These are phyloP conservation scores for Gentiana macrophylla DNA, from an alignment of 257 asterid species.

Conservation along the genomic window DNA sequence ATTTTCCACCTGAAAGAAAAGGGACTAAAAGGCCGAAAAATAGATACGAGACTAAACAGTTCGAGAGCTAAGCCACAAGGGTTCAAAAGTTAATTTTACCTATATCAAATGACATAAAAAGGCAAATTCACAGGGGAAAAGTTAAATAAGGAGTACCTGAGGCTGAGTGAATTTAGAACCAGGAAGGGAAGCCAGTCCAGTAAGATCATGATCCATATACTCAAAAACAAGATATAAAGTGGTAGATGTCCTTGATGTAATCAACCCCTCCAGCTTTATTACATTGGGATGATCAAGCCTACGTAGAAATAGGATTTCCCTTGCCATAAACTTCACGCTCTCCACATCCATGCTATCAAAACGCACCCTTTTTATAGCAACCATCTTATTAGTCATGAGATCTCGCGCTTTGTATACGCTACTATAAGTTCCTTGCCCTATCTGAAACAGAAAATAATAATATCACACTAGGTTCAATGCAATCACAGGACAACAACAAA, in stretches of 20 bases:
- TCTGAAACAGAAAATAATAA: conserved; percentile 48
- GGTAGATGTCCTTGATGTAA: conserved; percentile 59
- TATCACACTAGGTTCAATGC: conserved; percentile 32
- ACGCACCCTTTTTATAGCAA: conserved; percentile 85
- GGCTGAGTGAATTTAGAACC: conserved; percentile 70
- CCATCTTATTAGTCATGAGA: conserved; percentile 39
- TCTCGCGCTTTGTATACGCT: conserved; percentile 84
- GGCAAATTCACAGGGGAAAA: background rate
- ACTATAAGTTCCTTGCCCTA: conserved; percentile 97
- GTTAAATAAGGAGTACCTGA: conserved; percentile 35
- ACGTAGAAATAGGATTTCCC: conserved; percentile 80
- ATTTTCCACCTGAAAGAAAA: too few relatives aligned
- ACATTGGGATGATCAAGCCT: conserved; percentile 87
- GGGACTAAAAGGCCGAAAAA: too few relatives aligned
- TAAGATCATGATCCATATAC: conserved; percentile 92
- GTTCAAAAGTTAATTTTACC: background rate
- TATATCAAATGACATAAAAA: background rate
- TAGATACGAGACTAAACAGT: too few relatives aligned
- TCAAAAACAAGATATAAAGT: conserved; percentile 84
- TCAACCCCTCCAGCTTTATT: conserved; percentile 75
- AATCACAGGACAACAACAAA: conserved; percentile 13
- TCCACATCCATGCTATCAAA: conserved; percentile 84
- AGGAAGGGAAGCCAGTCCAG: conserved; percentile 79
- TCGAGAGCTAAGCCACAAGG: too few relatives aligned
- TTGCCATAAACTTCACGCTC: conserved; percentile 90